phyloP scores from a whole-genome alignment of 148 eudicot species.

The Hydrangea macrophylla region DNA sequence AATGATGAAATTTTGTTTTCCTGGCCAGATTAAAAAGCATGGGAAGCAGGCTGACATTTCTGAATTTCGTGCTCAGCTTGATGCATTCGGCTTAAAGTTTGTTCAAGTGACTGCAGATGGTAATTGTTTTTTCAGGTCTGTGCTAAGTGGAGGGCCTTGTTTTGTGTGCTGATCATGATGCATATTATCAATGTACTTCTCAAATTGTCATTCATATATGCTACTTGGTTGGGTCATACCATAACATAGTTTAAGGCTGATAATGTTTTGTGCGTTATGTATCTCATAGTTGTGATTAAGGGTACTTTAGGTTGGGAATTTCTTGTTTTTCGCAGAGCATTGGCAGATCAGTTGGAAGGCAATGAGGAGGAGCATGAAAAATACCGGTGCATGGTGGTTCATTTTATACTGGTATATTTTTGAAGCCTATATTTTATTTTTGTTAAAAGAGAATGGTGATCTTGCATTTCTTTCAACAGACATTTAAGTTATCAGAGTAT shows the following conservation, averaged over 20 bases:
- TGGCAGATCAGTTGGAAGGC: conserved; percentile 94
- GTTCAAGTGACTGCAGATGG: conserved; percentile 91
- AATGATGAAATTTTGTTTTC: not conserved
- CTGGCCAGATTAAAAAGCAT: conserved; percentile 57
- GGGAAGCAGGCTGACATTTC: conserved; percentile 68
- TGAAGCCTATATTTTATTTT: not conserved
- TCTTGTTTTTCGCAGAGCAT: conserved; percentile 54
- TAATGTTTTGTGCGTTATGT: conserved; percentile 9
- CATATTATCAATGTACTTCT: conserved; percentile 5
- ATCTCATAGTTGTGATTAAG: not conserved
- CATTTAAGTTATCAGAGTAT: conserved; percentile 6
- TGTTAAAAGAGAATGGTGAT: conserved; percentile 1
- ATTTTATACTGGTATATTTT: conserved; percentile 59
- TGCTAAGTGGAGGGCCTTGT: conserved; percentile 15
- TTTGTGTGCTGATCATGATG: conserved; percentile 7
- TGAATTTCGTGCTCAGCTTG: conserved; percentile 70
- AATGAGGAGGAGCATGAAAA: conserved; percentile 76
- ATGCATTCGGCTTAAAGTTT: conserved; percentile 72
- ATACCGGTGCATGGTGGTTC: conserved; percentile 76
- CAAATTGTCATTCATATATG: conserved; percentile 9
- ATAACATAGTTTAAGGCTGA: not conserved
- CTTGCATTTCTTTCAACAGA: conserved; percentile 1
- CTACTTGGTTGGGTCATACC: not conserved
- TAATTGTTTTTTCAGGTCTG: conserved; percentile 96
- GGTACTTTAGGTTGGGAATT: conserved; percentile 25